Percentiles rank a stretch among this genome's conserved stretches.
Conservation (phyloP, 352 stramenopile species). For the Globisporangium carolinianum region DNA sequence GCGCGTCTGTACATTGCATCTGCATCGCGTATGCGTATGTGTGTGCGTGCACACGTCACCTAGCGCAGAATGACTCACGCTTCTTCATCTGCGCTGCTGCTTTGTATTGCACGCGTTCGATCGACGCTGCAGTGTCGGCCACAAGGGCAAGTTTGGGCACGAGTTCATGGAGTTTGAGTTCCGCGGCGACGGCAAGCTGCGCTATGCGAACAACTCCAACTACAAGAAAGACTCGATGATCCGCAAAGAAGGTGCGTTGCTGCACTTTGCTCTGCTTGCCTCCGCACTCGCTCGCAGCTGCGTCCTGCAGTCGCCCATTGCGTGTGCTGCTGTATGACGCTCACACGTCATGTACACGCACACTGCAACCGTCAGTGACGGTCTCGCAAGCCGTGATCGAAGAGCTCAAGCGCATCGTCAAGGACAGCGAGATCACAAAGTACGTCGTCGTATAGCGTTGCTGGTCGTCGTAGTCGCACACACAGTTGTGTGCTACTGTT, state of each 20-base stretch:
- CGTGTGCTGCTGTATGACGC: not conserved
- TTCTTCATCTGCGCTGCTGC: not conserved
- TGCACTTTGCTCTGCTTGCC: not conserved
- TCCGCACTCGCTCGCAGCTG: too few species aligned
- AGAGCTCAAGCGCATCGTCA: constrained; percentile 93
- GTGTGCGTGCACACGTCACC: not conserved
- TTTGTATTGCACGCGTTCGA: constrained; percentile 1
- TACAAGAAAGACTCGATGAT: constrained; percentile 98
- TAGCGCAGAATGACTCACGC: not conserved
- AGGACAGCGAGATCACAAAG: constrained; percentile 89
- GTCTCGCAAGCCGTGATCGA: constrained; percentile 89
- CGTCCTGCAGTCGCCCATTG: not conserved
- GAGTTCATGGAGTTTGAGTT: constrained; percentile 99
- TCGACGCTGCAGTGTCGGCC: constrained; percentile 74
- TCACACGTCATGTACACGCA: not conserved
- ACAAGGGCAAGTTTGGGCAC: constrained; percentile 95
- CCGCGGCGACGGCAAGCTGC: constrained; percentile 83
- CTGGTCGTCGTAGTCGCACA: too few species aligned
- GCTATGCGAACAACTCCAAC: constrained; percentile 98
- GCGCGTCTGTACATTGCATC: too few species aligned
- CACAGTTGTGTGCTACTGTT: too few species aligned
- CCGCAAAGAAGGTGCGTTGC: constrained; percentile 88
- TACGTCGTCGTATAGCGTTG: constrained; percentile 19
- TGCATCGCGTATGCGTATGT: not conserved
- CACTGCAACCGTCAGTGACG: constrained; percentile 48